Evolutionary conservation across 1,284 basidiomycete species (phyloP), one percentile per base, ranked within the genome.

Genomic region (Fistulinella staudtii): DNA sequence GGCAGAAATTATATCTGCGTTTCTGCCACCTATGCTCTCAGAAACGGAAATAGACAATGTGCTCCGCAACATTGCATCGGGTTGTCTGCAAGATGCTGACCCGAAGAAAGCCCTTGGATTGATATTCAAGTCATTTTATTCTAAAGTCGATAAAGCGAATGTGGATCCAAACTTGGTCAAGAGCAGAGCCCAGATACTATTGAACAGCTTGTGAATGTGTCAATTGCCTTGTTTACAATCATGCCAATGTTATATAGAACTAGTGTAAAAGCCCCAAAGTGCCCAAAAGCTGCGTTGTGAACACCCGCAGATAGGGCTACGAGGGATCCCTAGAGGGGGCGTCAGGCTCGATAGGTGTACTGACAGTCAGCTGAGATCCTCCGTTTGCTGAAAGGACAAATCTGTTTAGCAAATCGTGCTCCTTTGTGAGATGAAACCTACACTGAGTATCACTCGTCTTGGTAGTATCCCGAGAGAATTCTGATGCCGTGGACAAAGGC

Each of bases 61-160:
- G 17, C 65, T 88, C 35, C 53, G 54, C 24, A 68, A 71, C 15
- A 65, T 76, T 25, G 57, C 79, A 33, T 51, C 57, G 1, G 58
- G 55, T 31, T 60, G 22, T 49, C 62, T 23, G 35, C 60, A 17
- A 52, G 58, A 55, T 39, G 52, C 40, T 53, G 53, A 68, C 52
- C 47, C 67, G 50, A 63, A 73, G 55, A 67, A 70, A 60, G 54
- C 60, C 49, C 50, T 69, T 14, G 80, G 80, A 36, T 55, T 64
- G 31, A 62, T 85, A 46, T 74, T 82, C 64, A 84, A 81, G 57
- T 63, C 66, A 13, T 85, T 87, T 58, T 86, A 82, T 59, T 58
- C 69, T 13, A 66, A 68, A 47, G 71, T 85, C 4, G 80, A 86
- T 58, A 79, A 74, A 54, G 72, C 75, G 6, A 61, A 58, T 15